Evolutionary conservation across 2,329 filamentous ascomycete species (phyloP).

Genomic region (Claviceps citrina): DNA sequence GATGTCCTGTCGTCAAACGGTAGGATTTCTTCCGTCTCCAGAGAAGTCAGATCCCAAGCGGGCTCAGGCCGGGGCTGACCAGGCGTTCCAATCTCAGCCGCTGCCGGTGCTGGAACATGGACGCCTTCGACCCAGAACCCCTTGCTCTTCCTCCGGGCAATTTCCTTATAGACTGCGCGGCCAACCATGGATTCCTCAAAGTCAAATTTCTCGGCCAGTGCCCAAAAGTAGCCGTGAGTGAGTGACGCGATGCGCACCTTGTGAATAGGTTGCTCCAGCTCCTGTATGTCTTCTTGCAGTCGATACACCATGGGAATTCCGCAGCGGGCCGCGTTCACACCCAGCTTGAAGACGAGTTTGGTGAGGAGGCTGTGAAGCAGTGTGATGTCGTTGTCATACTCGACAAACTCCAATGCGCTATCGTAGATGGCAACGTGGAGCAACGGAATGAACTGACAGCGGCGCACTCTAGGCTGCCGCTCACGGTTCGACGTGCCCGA

Average conservation of each 20-base stretch:
- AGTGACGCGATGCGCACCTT: constrained; percentile 72
- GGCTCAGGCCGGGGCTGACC: constrained; percentile 29
- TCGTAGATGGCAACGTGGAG: constrained; percentile 85
- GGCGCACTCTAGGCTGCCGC: constrained; percentile 31
- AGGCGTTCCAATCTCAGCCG: constrained; percentile 45
- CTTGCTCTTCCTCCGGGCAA: constrained; percentile 56
- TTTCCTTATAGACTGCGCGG: constrained; percentile 57
- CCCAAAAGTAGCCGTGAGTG: constrained; percentile 81
- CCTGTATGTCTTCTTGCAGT: constrained; percentile 69
- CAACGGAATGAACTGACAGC: constrained; percentile 63
- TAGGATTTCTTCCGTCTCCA: constrained; percentile 48
- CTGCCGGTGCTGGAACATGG: constrained; percentile 48
- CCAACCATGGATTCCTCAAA: constrained; percentile 58
- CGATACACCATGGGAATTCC: constrained; percentile 81
- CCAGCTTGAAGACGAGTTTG: constrained; percentile 59
- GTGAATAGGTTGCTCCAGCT: constrained; percentile 46
- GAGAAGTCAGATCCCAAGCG: constrained; percentile 33
- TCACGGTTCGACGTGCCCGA: constrained; percentile 52
- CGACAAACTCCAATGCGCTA: constrained; percentile 58
- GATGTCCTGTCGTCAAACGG: constrained; percentile 61
- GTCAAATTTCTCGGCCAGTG: constrained; percentile 59
- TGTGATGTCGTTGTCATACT: constrained; percentile 59
- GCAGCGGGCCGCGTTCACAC: constrained; percentile 64
- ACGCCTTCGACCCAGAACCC: constrained; percentile 68
- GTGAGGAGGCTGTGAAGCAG: constrained; percentile 63